A percentile compares a stretch with the other conserved stretches of the same genome.
phyloP scores from a whole-genome alignment of 2,329 filamentous ascomycete genomes.

The Coleophoma eucalyptorum region DNA sequence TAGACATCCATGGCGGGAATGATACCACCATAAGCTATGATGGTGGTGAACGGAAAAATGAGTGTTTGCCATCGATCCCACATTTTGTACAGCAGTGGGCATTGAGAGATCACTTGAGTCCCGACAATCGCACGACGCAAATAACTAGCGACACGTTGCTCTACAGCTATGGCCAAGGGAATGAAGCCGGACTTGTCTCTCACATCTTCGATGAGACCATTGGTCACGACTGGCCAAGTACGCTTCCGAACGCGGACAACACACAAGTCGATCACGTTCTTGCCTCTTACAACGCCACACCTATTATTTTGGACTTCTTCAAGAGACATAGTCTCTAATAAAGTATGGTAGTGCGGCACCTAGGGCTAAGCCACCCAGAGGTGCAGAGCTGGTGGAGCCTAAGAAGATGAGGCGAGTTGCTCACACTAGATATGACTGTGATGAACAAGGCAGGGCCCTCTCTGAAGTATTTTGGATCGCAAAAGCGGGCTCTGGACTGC shows the following conservation, averaged over 20 bases:
- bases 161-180: conserved; percentile 28
- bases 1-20: conserved; percentile 46
- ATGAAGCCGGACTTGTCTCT: conserved; percentile 25
- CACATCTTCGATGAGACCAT: conserved; percentile 24
- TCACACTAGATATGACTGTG: no score
- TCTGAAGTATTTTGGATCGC: no score
- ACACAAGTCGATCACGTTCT: conserved; percentile 25
- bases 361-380: no score
- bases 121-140: conserved; percentile 5
- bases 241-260: conserved; percentile 30
- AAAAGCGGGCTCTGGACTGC: no score
- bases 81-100: conserved; percentile 36
- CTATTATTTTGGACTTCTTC: conserved; percentile 37
- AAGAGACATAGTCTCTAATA: conserved; percentile 3
- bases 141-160: conserved; percentile 13
- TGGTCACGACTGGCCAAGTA: conserved; percentile 37
- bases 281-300: conserved; percentile 31
- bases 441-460: no score
- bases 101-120: conserved; percentile 21
- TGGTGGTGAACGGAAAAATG: conserved; percentile 37
- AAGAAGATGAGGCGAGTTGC: no score
- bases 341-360: no score
- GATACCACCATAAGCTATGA: conserved; percentile 42
- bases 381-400: no score
- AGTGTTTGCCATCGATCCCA: conserved; percentile 39